Conservation (phyloP, 768 basidiomycete species). For the Termitomyces sp. region DNA sequence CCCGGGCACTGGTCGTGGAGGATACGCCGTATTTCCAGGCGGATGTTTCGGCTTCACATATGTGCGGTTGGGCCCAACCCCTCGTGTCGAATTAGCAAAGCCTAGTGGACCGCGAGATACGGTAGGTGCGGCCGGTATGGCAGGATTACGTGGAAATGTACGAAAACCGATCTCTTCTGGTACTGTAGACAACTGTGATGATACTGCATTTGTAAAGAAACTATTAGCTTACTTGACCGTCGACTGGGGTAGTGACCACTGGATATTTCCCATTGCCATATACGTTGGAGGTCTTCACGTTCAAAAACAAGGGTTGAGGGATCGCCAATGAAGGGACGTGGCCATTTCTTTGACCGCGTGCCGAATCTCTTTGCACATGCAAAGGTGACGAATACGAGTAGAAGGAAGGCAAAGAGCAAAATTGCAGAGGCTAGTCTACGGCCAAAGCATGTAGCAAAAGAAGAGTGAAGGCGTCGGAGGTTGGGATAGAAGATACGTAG, state of each 20-base stretch:
- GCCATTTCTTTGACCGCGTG: slow-evolving; percentile 58
- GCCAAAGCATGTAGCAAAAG: slow-evolving; percentile 50
- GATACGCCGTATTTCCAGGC: slow-evolving; percentile 67
- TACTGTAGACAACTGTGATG: slow-evolving; percentile 35
- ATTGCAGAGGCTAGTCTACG: slow-evolving; percentile 51
- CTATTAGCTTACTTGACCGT: slow-evolving; percentile 52
- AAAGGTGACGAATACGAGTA: slow-evolving; percentile 47
- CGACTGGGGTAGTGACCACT: slow-evolving; percentile 93
- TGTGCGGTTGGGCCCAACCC: slow-evolving; percentile 70
- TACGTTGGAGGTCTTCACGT: slow-evolving; percentile 75
- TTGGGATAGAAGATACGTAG: slow-evolving; percentile 58
- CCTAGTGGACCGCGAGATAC: slow-evolving; percentile 44
- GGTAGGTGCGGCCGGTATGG: slow-evolving; percentile 52
- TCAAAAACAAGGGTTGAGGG: slow-evolving; percentile 70
- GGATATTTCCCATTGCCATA: slow-evolving; percentile 95
- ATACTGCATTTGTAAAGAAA: neutral
- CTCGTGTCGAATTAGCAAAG: slow-evolving; percentile 42
- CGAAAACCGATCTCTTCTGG: slow-evolving; percentile 63
- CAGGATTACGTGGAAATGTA: slow-evolving; percentile 60
- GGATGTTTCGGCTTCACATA: slow-evolving; percentile 68
- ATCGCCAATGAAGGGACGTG: slow-evolving; percentile 47
- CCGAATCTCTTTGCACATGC: slow-evolving; percentile 58
- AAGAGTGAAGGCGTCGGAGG: slow-evolving; percentile 52
- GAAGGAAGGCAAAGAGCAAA: slow-evolving; percentile 32
- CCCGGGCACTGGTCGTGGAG: slow-evolving; percentile 81